Conservation (phyloP, 257 asterid species). For the Datura wrightii region DNA sequence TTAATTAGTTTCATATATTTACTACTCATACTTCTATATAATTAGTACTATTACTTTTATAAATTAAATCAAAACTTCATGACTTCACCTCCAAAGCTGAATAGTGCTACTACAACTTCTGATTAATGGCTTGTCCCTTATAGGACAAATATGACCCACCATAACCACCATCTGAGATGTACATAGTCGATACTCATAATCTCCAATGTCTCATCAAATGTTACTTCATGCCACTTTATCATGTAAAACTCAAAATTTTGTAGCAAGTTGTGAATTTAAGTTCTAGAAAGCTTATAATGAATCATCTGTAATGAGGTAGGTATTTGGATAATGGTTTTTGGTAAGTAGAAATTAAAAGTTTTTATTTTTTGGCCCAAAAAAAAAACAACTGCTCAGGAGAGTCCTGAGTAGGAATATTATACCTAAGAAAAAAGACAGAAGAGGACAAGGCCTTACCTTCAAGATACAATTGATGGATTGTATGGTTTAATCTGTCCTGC, state of each 20-base stretch:
- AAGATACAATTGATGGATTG: no score
- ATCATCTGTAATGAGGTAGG: not conserved
- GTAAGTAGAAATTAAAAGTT: no score
- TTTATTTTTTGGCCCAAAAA: no score
- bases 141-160: slow-evolving; percentile 21
- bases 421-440: no score
- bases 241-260: not conserved
- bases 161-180: not conserved
- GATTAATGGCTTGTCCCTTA: slow-evolving; percentile 14
- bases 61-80: not conserved
- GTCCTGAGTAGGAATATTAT: no score
- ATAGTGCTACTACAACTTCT: not conserved
- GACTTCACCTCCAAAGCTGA: slow-evolving; percentile 18
- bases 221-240: slow-evolving; percentile 8
- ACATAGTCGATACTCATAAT: not conserved
- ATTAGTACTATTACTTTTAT: not conserved
- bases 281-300: not conserved
- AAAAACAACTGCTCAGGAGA: no score
- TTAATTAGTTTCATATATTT: not conserved
- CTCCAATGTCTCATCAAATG: slow-evolving; percentile 18
- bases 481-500: no score
- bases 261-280: slow-evolving; percentile 18
- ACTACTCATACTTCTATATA: not conserved
- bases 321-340: slow-evolving; percentile 9
- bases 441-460: no score